These are phyloP conservation scores for Thelephora aurantiotincta DNA, from an alignment of 768 basidiomycete genomes.

Conservation along the genomic window DNA sequence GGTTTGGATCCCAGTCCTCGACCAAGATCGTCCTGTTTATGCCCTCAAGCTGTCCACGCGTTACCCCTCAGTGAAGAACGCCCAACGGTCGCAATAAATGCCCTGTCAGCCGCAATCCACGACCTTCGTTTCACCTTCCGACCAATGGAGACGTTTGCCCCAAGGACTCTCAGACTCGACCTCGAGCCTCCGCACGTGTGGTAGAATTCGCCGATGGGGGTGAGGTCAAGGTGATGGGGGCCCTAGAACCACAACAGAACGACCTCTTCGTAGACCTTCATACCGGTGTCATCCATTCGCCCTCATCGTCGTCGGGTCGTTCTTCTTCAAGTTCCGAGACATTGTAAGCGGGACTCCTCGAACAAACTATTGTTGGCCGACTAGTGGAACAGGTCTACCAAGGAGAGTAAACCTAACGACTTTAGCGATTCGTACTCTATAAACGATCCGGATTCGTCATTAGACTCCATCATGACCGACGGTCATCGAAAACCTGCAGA, in stretches of 20 bases:
- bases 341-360: slow-evolving; percentile 31
- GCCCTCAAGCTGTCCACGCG: slow-evolving; percentile 48
- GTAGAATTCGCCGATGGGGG: slow-evolving; percentile 42
- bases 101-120: slow-evolving; percentile 29
- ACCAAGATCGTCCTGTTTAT: slow-evolving; percentile 47
- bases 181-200: slow-evolving; percentile 15
- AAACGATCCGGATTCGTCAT: slow-evolving; percentile 11
- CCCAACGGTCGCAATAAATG: slow-evolving; percentile 37
- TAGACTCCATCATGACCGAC: slow-evolving; percentile 15
- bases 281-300: slow-evolving; percentile 9
- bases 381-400: slow-evolving; percentile 62
- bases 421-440: slow-evolving; percentile 5
- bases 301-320: slow-evolving; percentile 27
- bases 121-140: slow-evolving; percentile 29
- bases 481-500: slow-evolving; percentile 26
- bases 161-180: not conserved
- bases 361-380: slow-evolving; percentile 46
- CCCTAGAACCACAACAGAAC: slow-evolving; percentile 13
- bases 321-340: slow-evolving; percentile 40
- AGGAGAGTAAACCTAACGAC: slow-evolving; percentile 10
- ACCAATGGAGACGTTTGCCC: slow-evolving; percentile 4
- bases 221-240: slow-evolving; percentile 31
- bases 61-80: slow-evolving; percentile 60
- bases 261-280: slow-evolving; percentile 6
- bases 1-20: slow-evolving; percentile 35